These are phyloP conservation scores for Hondaea fermentalgiana DNA, from an alignment of 108 stramenopile species.

Conservation along the genomic window DNA sequence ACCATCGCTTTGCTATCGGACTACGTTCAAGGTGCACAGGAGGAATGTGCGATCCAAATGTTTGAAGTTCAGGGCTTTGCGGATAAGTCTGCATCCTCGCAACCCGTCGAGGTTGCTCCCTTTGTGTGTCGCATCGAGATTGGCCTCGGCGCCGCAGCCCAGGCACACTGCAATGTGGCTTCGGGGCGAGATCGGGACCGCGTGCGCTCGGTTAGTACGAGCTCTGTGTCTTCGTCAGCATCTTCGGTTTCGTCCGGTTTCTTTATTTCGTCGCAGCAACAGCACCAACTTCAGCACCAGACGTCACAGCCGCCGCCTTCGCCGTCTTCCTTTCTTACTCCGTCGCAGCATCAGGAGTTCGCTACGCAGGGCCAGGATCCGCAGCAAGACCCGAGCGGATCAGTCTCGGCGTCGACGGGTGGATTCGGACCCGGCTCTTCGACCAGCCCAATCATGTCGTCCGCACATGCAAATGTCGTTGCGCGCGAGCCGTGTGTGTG, in stretches of 20 bases:
- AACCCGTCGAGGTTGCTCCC: not conserved
- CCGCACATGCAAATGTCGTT: not conserved
- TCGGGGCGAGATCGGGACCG: not conserved
- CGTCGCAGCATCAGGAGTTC: too few species aligned
- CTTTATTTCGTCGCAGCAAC: not conserved
- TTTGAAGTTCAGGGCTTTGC: not conserved
- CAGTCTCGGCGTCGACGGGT: not conserved
- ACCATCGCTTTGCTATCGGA: not conserved
- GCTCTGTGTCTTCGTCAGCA: not conserved
- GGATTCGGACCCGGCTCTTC: not conserved
- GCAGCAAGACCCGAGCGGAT: too few species aligned
- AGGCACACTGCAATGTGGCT: not conserved
- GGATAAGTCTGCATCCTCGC: not conserved
- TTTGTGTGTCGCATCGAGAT: slow-evolving; percentile 7
- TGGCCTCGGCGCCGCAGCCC: not conserved
- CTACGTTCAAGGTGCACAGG: not conserved
- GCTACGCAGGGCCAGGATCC: too few species aligned
- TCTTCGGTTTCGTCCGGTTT: not conserved
- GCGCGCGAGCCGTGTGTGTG: not conserved
- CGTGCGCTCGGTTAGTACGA: not conserved
- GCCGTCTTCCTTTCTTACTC: too few species aligned
- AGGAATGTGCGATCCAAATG: not conserved
- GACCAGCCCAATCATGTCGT: not conserved
- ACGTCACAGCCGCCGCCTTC: too few species aligned
- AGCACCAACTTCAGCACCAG: not conserved